Conservation (phyloP, 108 stramenopile genomes). For the Nitzschia inconspicua region DNA sequence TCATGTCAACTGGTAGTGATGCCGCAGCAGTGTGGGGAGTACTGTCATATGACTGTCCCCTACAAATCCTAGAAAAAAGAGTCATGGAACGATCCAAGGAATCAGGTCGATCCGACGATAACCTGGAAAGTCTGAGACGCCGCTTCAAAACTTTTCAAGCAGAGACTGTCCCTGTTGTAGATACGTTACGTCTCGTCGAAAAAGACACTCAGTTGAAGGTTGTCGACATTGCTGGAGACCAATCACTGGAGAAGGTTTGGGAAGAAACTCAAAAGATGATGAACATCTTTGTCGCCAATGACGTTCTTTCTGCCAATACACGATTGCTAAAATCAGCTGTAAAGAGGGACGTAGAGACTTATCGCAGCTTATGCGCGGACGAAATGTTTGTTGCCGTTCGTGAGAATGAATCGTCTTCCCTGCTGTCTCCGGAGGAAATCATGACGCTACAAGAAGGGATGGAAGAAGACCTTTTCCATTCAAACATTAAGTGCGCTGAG, state of each 20-base stretch:
- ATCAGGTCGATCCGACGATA: constrained; percentile 94
- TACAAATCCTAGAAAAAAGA: constrained; percentile 72
- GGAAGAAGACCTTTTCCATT: constrained; percentile 1
- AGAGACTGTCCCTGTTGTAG: constrained; percentile 81
- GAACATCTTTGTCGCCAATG: constrained; percentile 61
- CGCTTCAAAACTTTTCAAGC: constrained; percentile 82
- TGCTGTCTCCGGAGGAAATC: constrained; percentile 6
- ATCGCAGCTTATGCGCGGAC: constrained; percentile 34
- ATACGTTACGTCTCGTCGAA: constrained; percentile 42
- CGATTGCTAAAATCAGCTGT: constrained; percentile 47
- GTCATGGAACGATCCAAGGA: constrained; percentile 78
- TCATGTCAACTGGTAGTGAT: constrained; percentile 32
- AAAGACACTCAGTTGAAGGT: constrained; percentile 35
- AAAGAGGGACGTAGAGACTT: constrained; percentile 28
- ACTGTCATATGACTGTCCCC: constrained; percentile 90
- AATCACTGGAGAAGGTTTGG: constrained; percentile 76
- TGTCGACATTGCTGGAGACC: constrained; percentile 60
- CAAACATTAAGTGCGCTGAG: constrained; percentile 33
- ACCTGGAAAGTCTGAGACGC: constrained; percentile 76
- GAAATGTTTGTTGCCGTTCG: constrained; percentile 26
- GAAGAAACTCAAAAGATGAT: constrained; percentile 55
- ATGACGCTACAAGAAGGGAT: constrained; percentile 26
- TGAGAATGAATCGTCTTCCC: neutral
- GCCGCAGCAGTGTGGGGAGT: constrained; percentile 59
- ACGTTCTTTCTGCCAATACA: constrained; percentile 65